Evolutionary conservation across 2,329 filamentous ascomycete species (phyloP), one percentile per base, ranked within the genome.

Genomic region (Escovopsis weberi): DNA sequence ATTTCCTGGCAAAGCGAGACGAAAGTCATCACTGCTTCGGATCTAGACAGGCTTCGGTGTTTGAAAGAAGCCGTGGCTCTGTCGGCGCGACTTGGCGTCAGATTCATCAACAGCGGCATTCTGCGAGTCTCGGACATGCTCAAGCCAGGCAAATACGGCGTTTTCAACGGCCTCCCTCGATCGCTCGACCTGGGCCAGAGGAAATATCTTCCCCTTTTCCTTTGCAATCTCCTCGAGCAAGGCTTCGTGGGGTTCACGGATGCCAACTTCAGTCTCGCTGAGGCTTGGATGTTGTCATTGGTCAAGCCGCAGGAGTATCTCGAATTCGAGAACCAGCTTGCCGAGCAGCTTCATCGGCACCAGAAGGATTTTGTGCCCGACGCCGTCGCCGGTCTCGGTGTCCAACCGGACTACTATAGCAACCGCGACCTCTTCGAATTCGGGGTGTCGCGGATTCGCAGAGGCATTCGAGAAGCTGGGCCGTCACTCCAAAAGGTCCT

Each of bases 251-350:
- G 72, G 41, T 69, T 74, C 45, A 59, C 59, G 45, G 60, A 70
- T 34, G 51, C 69, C 3, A 64, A 60, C 2, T 59, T 64, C n/a
- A 66, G 62, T 8, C 52, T 70, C 9, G 56, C 69, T 4, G 67
- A 71, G 35, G 55, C 76, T n/a, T 78, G 75, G 68, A 50, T 72
- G 36, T 51, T 69, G 18, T 64, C 67, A 7, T 58, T 78, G 38
- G 63, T 68, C 36, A 74, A 73, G 49, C 73, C 75, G 4, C 57
- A 50, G 3, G 52, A 57, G 35, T 64, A 60, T 19, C 47, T 74
- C 12, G 59, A 55, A 5, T 72, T 71, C 48, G 72, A 76, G 50
- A 65, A 66, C 45, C 60, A 62, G 19, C 60, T 78, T 5, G 72
- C 66, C 4, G 61, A 67, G 43, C 58, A 66, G 26, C 55, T 77